These are phyloP conservation scores for Lasiosphaeris hirsuta DNA, from an alignment of 495 filamentous ascomycete species.

Conservation along the genomic window DNA sequence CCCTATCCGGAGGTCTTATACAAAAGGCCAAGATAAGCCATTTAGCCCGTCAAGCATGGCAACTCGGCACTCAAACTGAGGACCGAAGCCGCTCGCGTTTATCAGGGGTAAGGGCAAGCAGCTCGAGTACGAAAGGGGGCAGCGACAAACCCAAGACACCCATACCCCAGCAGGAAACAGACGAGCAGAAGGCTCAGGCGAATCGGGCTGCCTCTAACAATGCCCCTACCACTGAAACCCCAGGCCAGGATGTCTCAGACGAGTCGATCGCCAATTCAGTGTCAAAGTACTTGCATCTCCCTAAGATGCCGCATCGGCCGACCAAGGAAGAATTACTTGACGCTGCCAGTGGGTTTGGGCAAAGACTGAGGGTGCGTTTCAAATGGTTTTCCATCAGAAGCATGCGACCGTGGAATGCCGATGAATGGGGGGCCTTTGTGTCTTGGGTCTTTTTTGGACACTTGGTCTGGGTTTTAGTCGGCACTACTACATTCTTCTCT, in stretches of 20 bases:
- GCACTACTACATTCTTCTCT: slow-evolving; percentile 96
- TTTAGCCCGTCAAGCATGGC: slow-evolving; percentile 39
- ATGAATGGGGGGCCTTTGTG: slow-evolving; percentile 92
- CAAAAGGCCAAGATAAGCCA: slow-evolving; percentile 37
- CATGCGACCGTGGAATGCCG: slow-evolving; percentile 89
- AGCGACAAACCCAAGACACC: slow-evolving; percentile 16
- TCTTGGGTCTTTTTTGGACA: slow-evolving; percentile 95
- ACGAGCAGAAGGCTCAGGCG: slow-evolving; percentile 10
- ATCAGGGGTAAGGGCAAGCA: slow-evolving; percentile 20
- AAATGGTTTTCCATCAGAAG: slow-evolving; percentile 98
- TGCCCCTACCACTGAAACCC: slow-evolving; percentile 13
- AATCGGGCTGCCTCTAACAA: slow-evolving; percentile 6
- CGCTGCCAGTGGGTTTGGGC: slow-evolving; percentile 89
- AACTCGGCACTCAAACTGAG: slow-evolving; percentile 24
- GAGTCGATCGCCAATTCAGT: slow-evolving; percentile 39
- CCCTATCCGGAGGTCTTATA: slow-evolving; percentile 27
- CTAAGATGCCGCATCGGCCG: slow-evolving; percentile 73
- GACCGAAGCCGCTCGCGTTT: slow-evolving; percentile 15
- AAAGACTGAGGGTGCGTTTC: slow-evolving; percentile 85
- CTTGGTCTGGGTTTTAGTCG: slow-evolving; percentile 88
- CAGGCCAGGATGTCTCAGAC: slow-evolving; percentile 19
- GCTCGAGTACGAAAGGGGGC: slow-evolving; percentile 38
- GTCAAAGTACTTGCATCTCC: slow-evolving; percentile 58
- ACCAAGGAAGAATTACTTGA: slow-evolving; percentile 91
- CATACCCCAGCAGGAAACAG: slow-evolving; percentile 13